Conservation (phyloP, 2,329 filamentous ascomycete genomes). For the Fusarium sacchari region DNA sequence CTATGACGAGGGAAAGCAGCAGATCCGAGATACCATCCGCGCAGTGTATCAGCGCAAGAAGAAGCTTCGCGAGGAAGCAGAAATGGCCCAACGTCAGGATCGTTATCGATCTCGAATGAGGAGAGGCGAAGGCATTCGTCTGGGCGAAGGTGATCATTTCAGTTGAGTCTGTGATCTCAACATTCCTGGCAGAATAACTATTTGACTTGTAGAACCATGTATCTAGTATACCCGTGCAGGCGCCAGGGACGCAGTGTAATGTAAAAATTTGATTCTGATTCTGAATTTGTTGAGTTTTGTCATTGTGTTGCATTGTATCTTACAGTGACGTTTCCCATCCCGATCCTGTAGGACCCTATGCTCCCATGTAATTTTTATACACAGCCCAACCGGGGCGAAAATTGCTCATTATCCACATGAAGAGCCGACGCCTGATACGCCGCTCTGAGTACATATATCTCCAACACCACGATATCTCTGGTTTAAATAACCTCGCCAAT, state of each 20-base stretch:
- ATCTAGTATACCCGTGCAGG: slow-evolving; percentile 32
- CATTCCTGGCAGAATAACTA: background rate
- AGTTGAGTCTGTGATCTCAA: slow-evolving; percentile 48
- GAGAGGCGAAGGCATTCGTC: slow-evolving; percentile 62
- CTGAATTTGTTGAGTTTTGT: slow-evolving; percentile 40
- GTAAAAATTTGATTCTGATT: slow-evolving; percentile 41
- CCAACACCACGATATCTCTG: slow-evolving; percentile 8
- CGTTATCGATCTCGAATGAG: slow-evolving; percentile 59
- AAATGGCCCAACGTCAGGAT: slow-evolving; percentile 53
- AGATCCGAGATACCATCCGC: slow-evolving; percentile 79
- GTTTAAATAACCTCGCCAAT: slow-evolving; percentile 73
- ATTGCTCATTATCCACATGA: slow-evolving; percentile 43
- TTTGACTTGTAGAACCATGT: slow-evolving; percentile 13
- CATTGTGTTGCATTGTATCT: slow-evolving; percentile 53
- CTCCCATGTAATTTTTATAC: slow-evolving; percentile 47
- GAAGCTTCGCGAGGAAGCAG: slow-evolving; percentile 67
- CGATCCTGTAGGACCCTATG: slow-evolving; percentile 35
- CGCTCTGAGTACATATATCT: slow-evolving; percentile 34
- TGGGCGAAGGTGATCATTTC: slow-evolving; percentile 75
- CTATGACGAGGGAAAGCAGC: slow-evolving; percentile 82
- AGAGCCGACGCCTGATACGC: slow-evolving; percentile 34
- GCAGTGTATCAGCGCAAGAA: slow-evolving; percentile 96
- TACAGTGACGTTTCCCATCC: slow-evolving; percentile 49
- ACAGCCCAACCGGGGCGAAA: slow-evolving; percentile 44
- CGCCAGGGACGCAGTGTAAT: slow-evolving; percentile 26